Evolutionary conservation across 352 stramenopile genomes (phyloP).

Genomic region (Pythium guiyangense): DNA sequence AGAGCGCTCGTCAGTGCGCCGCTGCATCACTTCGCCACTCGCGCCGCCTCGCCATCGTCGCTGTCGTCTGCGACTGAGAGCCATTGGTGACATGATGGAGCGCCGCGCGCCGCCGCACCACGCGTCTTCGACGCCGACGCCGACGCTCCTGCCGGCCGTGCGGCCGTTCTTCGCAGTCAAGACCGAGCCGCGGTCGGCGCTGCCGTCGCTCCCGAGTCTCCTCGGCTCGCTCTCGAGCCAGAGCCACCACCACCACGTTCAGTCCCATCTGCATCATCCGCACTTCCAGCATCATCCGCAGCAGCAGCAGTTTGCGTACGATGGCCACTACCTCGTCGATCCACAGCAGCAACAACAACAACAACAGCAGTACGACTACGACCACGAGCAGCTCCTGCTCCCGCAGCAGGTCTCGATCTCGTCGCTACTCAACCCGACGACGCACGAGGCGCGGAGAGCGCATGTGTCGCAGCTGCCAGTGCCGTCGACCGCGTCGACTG

Average conservation of each 20-base stretch:
- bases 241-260: not conserved
- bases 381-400: not conserved
- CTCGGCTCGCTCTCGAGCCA: slow-evolving; percentile 4
- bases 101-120: slow-evolving; percentile 2
- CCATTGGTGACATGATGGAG: slow-evolving; percentile 3
- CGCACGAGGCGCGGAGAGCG: not conserved
- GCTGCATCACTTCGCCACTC: slow-evolving; percentile 6
- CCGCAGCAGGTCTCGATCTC: slow-evolving; percentile 9
- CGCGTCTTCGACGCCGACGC: not conserved
- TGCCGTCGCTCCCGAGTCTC: slow-evolving; percentile 14
- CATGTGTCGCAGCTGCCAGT: not conserved
- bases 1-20: not conserved
- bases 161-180: slow-evolving; percentile 11
- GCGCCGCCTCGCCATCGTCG: not conserved
- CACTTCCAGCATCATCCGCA: not conserved
- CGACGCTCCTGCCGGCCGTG: slow-evolving; percentile 7
- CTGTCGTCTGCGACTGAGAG: not conserved
- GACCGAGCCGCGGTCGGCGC: slow-evolving; percentile 6
- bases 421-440: slow-evolving; percentile 10
- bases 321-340: not conserved
- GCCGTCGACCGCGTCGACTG: not conserved
- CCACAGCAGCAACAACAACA: not conserved
- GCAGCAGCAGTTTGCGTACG: not conserved
- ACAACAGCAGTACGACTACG: not conserved
- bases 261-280: not conserved